These are phyloP conservation scores for Cercospora sp. DNA, from an alignment of 2,329 filamentous ascomycete genomes.

Conservation along the genomic window DNA sequence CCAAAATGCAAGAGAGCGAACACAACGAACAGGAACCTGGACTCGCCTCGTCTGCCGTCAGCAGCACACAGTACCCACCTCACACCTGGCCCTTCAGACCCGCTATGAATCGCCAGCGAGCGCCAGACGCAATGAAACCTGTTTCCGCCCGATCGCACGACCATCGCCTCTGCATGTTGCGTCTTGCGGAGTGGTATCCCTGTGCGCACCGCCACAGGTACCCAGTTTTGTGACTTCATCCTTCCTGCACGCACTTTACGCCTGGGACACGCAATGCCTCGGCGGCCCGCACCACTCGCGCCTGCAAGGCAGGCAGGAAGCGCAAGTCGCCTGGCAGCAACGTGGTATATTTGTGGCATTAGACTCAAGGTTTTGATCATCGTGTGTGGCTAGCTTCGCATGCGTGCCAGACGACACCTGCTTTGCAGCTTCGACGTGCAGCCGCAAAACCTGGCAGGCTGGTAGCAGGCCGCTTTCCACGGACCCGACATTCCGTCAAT, in stretches of 20 bases:
- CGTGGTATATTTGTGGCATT: slow-evolving; percentile 18
- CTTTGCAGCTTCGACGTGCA: not conserved
- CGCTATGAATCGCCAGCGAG: slow-evolving; percentile 12
- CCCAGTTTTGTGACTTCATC: slow-evolving; percentile 18
- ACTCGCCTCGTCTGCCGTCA: slow-evolving; percentile 8
- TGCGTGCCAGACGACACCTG: slow-evolving; percentile 7
- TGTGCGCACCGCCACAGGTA: slow-evolving; percentile 15
- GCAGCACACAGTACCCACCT: slow-evolving; percentile 11
- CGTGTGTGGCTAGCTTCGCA: not conserved
- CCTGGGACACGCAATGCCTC: slow-evolving; percentile 3
- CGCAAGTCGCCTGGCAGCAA: not conserved
- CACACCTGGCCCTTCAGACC: not conserved
- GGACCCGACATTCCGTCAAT: not conserved
- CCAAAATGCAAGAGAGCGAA: slow-evolving; percentile 4
- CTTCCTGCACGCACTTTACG: slow-evolving; percentile 15
- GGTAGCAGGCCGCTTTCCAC: slow-evolving; percentile 4
- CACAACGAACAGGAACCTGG: slow-evolving; percentile 10
- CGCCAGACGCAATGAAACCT: slow-evolving; percentile 23
- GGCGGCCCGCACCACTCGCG: not conserved
- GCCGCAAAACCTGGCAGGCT: not conserved
- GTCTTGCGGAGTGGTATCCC: slow-evolving; percentile 7
- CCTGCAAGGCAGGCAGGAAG: not conserved
- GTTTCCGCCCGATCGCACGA: slow-evolving; percentile 24
- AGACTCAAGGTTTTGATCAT: slow-evolving; percentile 21
- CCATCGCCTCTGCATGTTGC: slow-evolving; percentile 5